Base-by-base conservation (phyloP, 1,284 basidiomycete species). In the Veloporphyrellus conicus region DNA sequence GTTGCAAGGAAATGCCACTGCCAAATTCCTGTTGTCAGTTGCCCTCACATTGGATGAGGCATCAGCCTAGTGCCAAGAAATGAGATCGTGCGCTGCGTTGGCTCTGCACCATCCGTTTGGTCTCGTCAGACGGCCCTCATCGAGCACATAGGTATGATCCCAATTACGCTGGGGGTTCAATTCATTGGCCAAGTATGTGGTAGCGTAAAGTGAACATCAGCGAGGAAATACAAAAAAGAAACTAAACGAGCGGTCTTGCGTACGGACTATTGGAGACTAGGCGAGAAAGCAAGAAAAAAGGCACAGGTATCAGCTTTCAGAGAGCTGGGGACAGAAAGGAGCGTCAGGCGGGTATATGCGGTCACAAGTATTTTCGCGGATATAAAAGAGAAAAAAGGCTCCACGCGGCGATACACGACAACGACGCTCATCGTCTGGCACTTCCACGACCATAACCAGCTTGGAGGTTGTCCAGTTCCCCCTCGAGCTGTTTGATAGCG, bases 401-500 rank as follows among this genome's bases (percentile, higher is more conserved):
- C 45, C 47, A 48, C 43, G 31, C n/a, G 36, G 50, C 28, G 25
- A 47, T 40, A 38, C 31, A 40, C 11, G 20, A n/a, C 25, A 32
- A 14, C 8, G 14, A 37, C 15, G 37, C 66, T 77, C 67, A 87
- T 73, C 86, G 75, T 68, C 87, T 81, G 68, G 75, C 75, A 23
- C 84, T 83, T 61, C 83, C 81, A 36, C 87, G 78, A 43, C 85
- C 82, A 61, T 93, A 93, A 46, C 91, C 91, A 52, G 86, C 82
- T 64, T 93, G 88, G 48, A 93, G 78, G 62, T 85, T 88, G 72
- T 94, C 92, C 54, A 94, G 78, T 69, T 94, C 92, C 41, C 80
- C 82, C 67, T 95, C 92, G 66, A 94, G 77, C 52, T 84, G 76
- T 72, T 95, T 95, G 79, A 95, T 94, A 19, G 88, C 80, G 54